Conservation (phyloP, 2,329 filamentous ascomycete species). For the Malbranchea zuffiana region DNA sequence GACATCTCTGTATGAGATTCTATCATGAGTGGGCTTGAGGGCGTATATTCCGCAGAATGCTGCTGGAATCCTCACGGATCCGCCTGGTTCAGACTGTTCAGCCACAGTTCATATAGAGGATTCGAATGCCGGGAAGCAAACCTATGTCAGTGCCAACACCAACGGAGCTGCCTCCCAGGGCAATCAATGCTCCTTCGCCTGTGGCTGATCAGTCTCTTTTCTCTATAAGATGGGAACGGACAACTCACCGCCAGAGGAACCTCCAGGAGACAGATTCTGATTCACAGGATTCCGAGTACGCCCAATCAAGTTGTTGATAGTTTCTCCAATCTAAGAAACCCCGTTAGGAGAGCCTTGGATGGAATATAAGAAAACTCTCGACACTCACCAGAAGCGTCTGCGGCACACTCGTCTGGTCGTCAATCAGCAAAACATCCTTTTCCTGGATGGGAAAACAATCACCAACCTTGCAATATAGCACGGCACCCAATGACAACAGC, state of each 20-base stretch:
- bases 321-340: constrained; percentile 38
- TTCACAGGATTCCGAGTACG: constrained; percentile 49
- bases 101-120: neutral
- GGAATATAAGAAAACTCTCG: neutral
- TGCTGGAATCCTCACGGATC: constrained; percentile 49
- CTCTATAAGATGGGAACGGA: neutral
- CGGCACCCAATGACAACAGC: constrained; percentile 43
- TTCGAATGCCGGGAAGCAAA: neutral
- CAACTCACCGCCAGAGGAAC: constrained; percentile 43
- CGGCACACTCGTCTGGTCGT: constrained; percentile 45
- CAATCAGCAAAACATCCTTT: neutral
- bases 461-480: constrained; percentile 46
- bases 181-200: constrained; percentile 45
- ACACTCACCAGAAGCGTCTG: constrained; percentile 41
- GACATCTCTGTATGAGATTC: constrained; percentile 47
- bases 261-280: constrained; percentile 43
- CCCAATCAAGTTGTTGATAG: constrained; percentile 50
- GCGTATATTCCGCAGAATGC: constrained; percentile 50
- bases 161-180: constrained; percentile 42
- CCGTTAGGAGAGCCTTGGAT: neutral
- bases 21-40: constrained; percentile 43
- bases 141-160: constrained; percentile 48
- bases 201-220: neutral
- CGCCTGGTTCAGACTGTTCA: constrained; percentile 31
- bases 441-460: constrained; percentile 21